Percentiles rank a stretch among this genome's conserved stretches.
Conservation (phyloP, 352 stramenopile species). For the Globisporangium viniferum region DNA sequence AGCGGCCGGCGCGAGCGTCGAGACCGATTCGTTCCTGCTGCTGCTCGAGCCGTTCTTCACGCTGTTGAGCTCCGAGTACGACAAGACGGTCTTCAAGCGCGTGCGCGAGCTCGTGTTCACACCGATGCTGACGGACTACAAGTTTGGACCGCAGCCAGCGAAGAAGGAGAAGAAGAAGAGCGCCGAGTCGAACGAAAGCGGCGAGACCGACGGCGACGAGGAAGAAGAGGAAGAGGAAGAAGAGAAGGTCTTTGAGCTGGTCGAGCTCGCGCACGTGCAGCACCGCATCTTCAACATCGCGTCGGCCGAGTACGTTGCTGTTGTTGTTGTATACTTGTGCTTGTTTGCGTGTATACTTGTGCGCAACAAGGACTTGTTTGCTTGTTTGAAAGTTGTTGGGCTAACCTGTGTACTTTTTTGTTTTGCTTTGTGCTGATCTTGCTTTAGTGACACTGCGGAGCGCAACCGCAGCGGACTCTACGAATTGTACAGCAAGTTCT, state of each 20-base stretch:
- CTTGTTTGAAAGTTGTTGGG: background rate
- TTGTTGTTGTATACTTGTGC: background rate
- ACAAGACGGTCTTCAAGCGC: constrained; percentile 80
- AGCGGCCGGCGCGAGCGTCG: constrained; percentile 46
- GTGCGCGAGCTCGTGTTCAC: constrained; percentile 72
- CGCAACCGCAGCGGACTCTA: constrained; percentile 78
- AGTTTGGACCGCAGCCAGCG: constrained; percentile 53
- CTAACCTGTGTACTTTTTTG: background rate
- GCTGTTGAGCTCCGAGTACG: constrained; percentile 71
- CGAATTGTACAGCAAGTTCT: constrained; percentile 77
- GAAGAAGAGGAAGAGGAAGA: constrained; percentile 47
- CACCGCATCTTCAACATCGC: constrained; percentile 79
- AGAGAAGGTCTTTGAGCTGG: constrained; percentile 57
- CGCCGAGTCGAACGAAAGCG: constrained; percentile 37
- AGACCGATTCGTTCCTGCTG: constrained; percentile 60
- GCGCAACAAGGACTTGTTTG: constrained; percentile 1
- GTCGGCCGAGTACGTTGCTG: constrained; percentile 52
- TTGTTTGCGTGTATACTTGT: background rate
- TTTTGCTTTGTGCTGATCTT: background rate
- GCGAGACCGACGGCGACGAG: constrained; percentile 47
- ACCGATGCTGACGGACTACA: constrained; percentile 61
- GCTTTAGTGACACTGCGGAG: constrained; percentile 58
- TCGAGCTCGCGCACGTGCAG: constrained; percentile 65
- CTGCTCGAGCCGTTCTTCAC: constrained; percentile 83
- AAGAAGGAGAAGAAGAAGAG: constrained; percentile 33